Conservation (phyloP, 2,329 filamentous ascomycete genomes). For the Fusarium acutatum region DNA sequence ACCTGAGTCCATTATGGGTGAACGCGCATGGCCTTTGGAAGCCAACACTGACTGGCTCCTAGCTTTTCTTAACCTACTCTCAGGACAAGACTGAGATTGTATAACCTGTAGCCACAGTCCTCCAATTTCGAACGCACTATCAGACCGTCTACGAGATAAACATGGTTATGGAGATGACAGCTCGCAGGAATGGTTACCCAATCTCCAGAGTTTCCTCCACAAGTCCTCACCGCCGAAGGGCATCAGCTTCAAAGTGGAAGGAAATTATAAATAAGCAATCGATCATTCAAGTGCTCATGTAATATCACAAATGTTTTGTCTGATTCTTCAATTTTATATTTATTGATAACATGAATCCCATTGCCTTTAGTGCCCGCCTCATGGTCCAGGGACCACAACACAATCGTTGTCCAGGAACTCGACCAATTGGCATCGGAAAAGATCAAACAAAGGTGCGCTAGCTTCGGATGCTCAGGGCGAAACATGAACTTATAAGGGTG, state of each 20-base stretch:
- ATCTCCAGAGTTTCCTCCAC: not conserved
- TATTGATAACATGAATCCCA: not conserved
- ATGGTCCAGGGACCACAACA: not conserved
- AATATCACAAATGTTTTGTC: not conserved
- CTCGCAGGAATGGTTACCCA: not conserved
- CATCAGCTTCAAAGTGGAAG: not conserved
- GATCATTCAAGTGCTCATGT: accelerated
- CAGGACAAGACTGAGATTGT: not conserved
- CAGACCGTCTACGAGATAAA: accelerated
- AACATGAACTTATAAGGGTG: no score
- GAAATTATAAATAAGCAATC: not conserved
- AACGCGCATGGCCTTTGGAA: not conserved
- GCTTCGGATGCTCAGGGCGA: not conserved
- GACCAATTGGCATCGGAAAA: not conserved
- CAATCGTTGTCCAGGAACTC: not conserved
- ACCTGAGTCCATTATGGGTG: not conserved
- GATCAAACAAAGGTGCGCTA: accelerated
- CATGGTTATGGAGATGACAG: accelerated
- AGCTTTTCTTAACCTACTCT: not conserved
- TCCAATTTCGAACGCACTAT: not conserved
- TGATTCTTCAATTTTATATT: accelerated
- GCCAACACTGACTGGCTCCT: not conserved
- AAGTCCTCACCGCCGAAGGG: not conserved
- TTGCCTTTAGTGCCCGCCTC: not conserved
- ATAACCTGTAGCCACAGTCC: accelerated